Evolutionary conservation across 2,329 filamentous ascomycete genomes (phyloP).

Genomic region (Magnaporthiopsis poae): DNA sequence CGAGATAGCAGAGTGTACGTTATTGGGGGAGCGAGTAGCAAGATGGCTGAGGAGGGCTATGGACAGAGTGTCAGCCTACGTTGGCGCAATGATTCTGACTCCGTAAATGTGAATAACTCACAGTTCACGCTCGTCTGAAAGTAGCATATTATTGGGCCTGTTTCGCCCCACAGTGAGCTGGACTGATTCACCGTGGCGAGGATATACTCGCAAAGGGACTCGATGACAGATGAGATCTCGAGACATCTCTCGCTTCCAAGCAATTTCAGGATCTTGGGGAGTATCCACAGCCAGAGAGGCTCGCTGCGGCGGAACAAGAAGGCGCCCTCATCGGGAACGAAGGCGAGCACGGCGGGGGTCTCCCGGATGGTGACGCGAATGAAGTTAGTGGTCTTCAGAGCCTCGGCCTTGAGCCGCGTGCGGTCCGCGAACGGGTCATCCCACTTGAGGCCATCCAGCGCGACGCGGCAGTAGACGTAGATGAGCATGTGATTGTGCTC

Average conservation of each 20-base stretch:
- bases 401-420: slow-evolving; percentile 46
- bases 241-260: slow-evolving; percentile 42
- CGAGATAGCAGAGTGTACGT: background rate
- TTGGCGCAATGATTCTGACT: background rate
- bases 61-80: background rate
- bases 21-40: background rate
- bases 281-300: slow-evolving; percentile 56
- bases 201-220: slow-evolving; percentile 40
- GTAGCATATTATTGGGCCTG: slow-evolving; percentile 36
- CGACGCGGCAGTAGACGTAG: slow-evolving; percentile 71
- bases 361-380: slow-evolving; percentile 65
- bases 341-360: slow-evolving; percentile 58
- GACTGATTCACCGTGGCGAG: slow-evolving; percentile 35
- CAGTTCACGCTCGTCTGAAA: slow-evolving; percentile 37
- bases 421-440: slow-evolving; percentile 58
- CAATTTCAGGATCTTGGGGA: slow-evolving; percentile 47
- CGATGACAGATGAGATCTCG: slow-evolving; percentile 40
- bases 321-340: slow-evolving; percentile 27
- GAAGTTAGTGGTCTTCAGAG: slow-evolving; percentile 65
- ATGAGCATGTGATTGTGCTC: slow-evolving; percentile 77
- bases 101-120: slow-evolving; percentile 21
- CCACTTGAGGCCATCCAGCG: slow-evolving; percentile 58
- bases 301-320: slow-evolving; percentile 46
- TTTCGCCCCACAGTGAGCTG: slow-evolving; percentile 38
- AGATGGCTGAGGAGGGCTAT: background rate